Conservation (phyloP, 768 basidiomycete genomes). For the Pleurotus cornucopiae region DNA sequence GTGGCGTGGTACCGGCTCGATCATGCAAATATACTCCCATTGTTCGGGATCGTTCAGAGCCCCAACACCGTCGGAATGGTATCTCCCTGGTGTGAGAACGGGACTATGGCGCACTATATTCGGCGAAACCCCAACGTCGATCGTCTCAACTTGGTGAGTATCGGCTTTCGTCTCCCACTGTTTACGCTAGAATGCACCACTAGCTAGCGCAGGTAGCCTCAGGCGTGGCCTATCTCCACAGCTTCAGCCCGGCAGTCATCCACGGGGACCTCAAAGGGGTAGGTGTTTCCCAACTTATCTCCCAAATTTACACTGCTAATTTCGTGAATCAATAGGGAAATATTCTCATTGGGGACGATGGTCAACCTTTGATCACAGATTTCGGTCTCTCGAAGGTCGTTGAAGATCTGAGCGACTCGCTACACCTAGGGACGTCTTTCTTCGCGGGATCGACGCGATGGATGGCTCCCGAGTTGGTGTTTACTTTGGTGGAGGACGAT, state of each 20-base stretch:
- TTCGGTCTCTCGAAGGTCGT: conserved; percentile 59
- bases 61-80: conserved; percentile 56
- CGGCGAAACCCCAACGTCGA: conserved; percentile 35
- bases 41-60: conserved; percentile 52
- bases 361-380: conserved; percentile 53
- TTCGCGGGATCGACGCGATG: conserved; percentile 46
- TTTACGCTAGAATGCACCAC: neutral
- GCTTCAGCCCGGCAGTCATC: conserved; percentile 47
- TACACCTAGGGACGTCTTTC: conserved; percentile 34
- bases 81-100: conserved; percentile 61
- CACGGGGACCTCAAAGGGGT: conserved; percentile 65
- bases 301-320: neutral
- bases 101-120: conserved; percentile 49
- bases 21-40: conserved; percentile 50
- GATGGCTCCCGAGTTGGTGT: conserved; percentile 58
- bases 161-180: conserved; percentile 11
- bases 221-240: conserved; percentile 55
- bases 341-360: conserved; percentile 50
- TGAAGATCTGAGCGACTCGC: conserved; percentile 42
- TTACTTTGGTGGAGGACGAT: conserved; percentile 46
- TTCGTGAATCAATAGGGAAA: conserved; percentile 37
- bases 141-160: conserved; percentile 41
- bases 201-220: conserved; percentile 54
- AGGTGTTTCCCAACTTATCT: conserved; percentile 13
- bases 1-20: conserved; percentile 54